Evolutionary conservation across 495 filamentous ascomycete genomes (phyloP).

Genomic region (Penicillium dipodomyicola): DNA sequence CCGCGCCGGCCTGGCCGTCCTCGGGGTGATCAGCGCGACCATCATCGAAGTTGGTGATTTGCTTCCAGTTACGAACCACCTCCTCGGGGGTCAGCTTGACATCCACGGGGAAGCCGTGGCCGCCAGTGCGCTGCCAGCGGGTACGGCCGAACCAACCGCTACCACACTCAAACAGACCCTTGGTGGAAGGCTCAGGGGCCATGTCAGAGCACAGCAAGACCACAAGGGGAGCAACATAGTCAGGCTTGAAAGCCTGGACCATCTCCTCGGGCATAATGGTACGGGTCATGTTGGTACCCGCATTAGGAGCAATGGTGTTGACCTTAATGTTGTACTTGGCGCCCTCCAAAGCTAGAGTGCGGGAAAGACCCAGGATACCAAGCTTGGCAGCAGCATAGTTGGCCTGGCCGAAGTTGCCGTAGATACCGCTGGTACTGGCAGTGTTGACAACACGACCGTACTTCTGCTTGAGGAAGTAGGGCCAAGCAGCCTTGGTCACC

Average conservation of each 20-base stretch:
- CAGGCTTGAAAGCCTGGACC: conserved; percentile 98
- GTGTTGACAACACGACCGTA: conserved; percentile 97
- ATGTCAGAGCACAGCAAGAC: conserved; percentile 86
- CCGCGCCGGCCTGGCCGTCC: conserved; percentile 69
- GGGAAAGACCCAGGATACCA: conserved; percentile 92
- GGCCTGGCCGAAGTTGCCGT: conserved; percentile 98
- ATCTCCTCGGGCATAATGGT: conserved; percentile 96
- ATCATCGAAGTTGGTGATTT: conserved; percentile 85
- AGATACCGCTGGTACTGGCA: conserved; percentile 93
- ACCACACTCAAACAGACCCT: conserved; percentile 92
- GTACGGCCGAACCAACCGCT: conserved; percentile 91
- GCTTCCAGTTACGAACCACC: conserved; percentile 71
- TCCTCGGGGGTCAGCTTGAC: conserved; percentile 83
- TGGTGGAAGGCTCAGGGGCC: conserved; percentile 77
- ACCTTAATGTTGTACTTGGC: conserved; percentile 97
- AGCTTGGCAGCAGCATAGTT: conserved; percentile 97
- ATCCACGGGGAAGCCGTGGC: conserved; percentile 90
- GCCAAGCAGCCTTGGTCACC: conserved; percentile 97
- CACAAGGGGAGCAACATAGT: conserved; percentile 94
- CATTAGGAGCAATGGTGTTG: conserved; percentile 98
- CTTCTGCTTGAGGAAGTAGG: conserved; percentile 97
- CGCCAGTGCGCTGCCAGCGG: conserved; percentile 91
- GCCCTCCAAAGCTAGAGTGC: conserved; percentile 89
- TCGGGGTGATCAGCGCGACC: conserved; percentile 86
- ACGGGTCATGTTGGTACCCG: conserved; percentile 92